These are phyloP conservation scores for Beauveria australis DNA, from an alignment of 2,329 filamentous ascomycete genomes.

Conservation along the genomic window DNA sequence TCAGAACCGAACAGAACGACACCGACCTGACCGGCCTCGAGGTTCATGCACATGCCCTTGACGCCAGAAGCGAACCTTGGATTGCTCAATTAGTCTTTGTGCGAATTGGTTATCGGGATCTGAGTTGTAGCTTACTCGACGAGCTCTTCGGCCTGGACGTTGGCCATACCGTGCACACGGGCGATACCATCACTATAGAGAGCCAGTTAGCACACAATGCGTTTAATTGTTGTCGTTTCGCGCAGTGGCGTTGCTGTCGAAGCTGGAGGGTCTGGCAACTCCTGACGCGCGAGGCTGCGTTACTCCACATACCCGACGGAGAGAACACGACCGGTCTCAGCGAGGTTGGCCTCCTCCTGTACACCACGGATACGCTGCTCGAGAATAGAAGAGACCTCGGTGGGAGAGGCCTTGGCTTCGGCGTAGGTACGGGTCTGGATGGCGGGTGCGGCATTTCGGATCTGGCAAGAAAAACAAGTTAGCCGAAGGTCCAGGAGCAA, in stretches of 20 bases:
- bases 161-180: constrained; percentile 99
- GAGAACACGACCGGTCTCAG: constrained; percentile 97
- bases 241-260: not conserved
- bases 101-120: constrained; percentile 12
- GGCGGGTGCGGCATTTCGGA: constrained; percentile 73
- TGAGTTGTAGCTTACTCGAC: constrained; percentile 70
- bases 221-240: not conserved
- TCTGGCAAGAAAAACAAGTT: constrained; percentile 50
- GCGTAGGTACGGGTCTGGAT: constrained; percentile 81
- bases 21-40: constrained; percentile 99
- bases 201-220: not conserved
- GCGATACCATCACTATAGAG: constrained; percentile 92
- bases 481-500: constrained; percentile 40
- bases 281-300: not conserved
- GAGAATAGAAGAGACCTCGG: constrained; percentile 98
- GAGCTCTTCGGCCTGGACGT: constrained; percentile 99
- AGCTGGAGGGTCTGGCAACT: not conserved
- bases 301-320: constrained; percentile 82
- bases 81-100: constrained; percentile 12
- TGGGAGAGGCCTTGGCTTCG: constrained; percentile 91
- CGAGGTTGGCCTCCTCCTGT: constrained; percentile 89
- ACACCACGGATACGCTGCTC: constrained; percentile 99
- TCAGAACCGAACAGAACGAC: constrained; percentile 99
- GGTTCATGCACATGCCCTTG: constrained; percentile 99
- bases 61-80: constrained; percentile 94